These are phyloP conservation scores for Trichoderma harzianum DNA, from an alignment of 2,329 filamentous ascomycete species.

Conservation along the genomic window DNA sequence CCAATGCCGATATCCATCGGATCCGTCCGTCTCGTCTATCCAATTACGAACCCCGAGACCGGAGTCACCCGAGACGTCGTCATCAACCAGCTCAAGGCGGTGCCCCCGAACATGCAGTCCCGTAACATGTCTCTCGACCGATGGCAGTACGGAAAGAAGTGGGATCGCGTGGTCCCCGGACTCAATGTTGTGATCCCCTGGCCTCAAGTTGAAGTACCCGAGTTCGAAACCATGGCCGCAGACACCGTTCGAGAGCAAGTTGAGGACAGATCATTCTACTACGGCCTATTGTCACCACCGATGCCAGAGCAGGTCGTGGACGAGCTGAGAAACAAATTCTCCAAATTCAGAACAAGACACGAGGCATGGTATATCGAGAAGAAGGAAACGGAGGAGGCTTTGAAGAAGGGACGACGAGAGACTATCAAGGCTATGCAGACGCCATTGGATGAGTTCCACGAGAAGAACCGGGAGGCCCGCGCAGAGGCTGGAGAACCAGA, in stretches of 20 bases:
- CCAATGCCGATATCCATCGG: slow-evolving; percentile 59
- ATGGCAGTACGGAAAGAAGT: slow-evolving; percentile 41
- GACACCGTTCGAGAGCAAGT: slow-evolving; percentile 78
- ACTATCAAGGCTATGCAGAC: slow-evolving; percentile 45
- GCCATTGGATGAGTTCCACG: slow-evolving; percentile 58
- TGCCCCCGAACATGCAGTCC: slow-evolving; percentile 46
- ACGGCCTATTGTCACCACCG: slow-evolving; percentile 72
- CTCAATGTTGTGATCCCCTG: slow-evolving; percentile 73
- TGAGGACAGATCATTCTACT: slow-evolving; percentile 71
- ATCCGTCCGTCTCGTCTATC: slow-evolving; percentile 77
- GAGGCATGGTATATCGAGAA: slow-evolving; percentile 67
- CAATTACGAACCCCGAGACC: slow-evolving; percentile 63
- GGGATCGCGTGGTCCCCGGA: slow-evolving; percentile 63
- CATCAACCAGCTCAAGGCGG: slow-evolving; percentile 65
- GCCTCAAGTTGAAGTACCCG: slow-evolving; percentile 55
- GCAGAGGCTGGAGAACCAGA: slow-evolving; percentile 53
- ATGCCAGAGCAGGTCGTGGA: slow-evolving; percentile 77
- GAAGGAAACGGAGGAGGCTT: slow-evolving; percentile 58
- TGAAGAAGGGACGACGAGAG: slow-evolving; percentile 36
- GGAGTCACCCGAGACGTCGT: slow-evolving; percentile 69
- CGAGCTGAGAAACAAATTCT: slow-evolving; percentile 81
- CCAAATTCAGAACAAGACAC: slow-evolving; percentile 76
- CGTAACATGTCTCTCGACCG: slow-evolving; percentile 41
- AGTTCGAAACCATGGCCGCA: slow-evolving; percentile 50
- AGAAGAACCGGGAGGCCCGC: slow-evolving; percentile 49